Evolutionary conservation across 768 basidiomycete genomes (phyloP), one percentile per base, ranked within the genome.

Genomic region (Macrolepiota dolichaula): DNA sequence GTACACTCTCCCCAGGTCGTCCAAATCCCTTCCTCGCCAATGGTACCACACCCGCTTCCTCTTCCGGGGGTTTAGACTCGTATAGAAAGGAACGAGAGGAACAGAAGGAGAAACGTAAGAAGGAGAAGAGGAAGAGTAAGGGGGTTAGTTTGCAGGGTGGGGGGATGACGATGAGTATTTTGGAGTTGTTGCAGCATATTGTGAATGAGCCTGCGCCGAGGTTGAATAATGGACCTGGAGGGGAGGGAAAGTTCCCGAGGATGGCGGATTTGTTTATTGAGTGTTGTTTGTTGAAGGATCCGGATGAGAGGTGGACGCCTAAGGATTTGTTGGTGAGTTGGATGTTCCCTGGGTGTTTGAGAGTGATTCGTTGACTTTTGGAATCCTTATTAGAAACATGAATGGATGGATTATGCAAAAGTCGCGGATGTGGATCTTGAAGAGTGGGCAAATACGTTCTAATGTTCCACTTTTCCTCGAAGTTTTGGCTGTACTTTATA

Each of bases 151-250:
- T 97, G 65, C 94, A 96, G 71, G 96, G 96, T 38, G 92, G 94
- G 1, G 92, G 91, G 32, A 95, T 94, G 90, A 97, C 94, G 65
- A 98, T 99, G 96, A 92, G 90, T 68, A 98, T 99, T 73, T 76
- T 99, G 65, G 97, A 99, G 76, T 74, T 99, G 55, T 77, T 99
- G 63, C 97, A 98, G 71, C 94, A 98, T 71, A 98, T 99, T 67
- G 97, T 99, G 55, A 98, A 98, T 70, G 97, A 98, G 76, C 94
- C 96, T 61, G 96, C 97, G 27, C 97, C 97, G 44, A 81, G 85
- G 69, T 74, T 99, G 65, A 88, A 87, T 11, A 85, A 87, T 1
- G 59, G 59, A 10, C 53, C 59, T 27, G 44, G 46, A 4, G 59
- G 59, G 24, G 87, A 90, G 61, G 88, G 88, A 37, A 81, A 79